Conservation (phyloP, 352 stramenopile species). For the Peronospora belbahrii region DNA sequence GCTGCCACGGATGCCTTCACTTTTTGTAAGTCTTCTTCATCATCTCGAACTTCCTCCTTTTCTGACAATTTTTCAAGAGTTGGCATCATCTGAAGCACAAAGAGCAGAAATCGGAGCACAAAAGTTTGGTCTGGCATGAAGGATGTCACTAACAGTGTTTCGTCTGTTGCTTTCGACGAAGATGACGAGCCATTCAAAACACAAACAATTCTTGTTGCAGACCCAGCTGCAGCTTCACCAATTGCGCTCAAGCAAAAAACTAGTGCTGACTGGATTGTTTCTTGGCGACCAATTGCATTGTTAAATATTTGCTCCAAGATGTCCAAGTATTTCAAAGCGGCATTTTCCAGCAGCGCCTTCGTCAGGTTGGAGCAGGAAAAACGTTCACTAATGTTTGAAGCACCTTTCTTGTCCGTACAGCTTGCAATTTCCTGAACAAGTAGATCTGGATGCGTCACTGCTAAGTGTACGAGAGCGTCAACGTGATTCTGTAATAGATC, state of each 20-base stretch:
- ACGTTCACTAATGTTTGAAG: not conserved
- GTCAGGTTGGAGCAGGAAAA: conserved; percentile 44
- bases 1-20: conserved; percentile 39
- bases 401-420: not conserved
- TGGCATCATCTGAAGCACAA: conserved; percentile 51
- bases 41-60: conserved; percentile 61
- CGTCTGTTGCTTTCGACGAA: not conserved
- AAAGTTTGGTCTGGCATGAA: conserved; percentile 39
- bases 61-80: conserved; percentile 41
- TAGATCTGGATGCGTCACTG: conserved; percentile 53
- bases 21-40: conserved; percentile 48
- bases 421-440: conserved; percentile 26
- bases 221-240: conserved; percentile 28
- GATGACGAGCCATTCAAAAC: conserved; percentile 9
- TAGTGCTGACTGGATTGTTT: conserved; percentile 44
- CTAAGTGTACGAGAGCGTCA: conserved; percentile 45
- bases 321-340: conserved; percentile 36
- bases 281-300: conserved; percentile 37
- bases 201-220: conserved; percentile 28
- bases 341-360: conserved; percentile 31
- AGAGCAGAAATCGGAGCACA: conserved; percentile 51
- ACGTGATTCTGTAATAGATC: conserved; percentile 37
- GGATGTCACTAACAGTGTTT: not conserved
- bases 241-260: conserved; percentile 50
- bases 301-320: conserved; percentile 58